phyloP scores from a whole-genome alignment of 768 basidiomycete genomes.

The Lactarius deliciosus region DNA sequence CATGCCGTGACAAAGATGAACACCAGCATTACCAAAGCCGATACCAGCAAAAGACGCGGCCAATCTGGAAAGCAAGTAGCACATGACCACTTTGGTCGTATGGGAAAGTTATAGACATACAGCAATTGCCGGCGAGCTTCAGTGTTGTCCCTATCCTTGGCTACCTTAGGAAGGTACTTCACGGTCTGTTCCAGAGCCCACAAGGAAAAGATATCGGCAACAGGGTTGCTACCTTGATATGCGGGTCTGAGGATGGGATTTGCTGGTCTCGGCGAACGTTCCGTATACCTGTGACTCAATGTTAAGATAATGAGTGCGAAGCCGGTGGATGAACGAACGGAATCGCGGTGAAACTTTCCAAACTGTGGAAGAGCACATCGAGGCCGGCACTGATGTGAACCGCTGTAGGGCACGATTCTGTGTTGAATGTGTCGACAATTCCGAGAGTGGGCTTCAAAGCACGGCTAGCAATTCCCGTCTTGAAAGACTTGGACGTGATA shows the following conservation, averaged over 20 bases:
- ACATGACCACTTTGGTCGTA: background rate
- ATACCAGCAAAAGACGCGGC: constrained; percentile 95
- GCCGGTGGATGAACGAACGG: constrained; percentile 51
- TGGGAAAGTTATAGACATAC: constrained; percentile 42
- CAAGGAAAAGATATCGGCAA: constrained; percentile 92
- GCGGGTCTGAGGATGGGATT: constrained; percentile 92
- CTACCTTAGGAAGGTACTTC: constrained; percentile 83
- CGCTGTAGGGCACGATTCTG: constrained; percentile 85
- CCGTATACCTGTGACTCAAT: constrained; percentile 62
- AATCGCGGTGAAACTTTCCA: constrained; percentile 94
- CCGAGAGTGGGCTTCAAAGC: constrained; percentile 87
- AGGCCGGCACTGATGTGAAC: constrained; percentile 94
- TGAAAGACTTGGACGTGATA: constrained; percentile 89
- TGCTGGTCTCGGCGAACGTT: constrained; percentile 82
- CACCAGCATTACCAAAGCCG: constrained; percentile 92
- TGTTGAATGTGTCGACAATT: constrained; percentile 84
- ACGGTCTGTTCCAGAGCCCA: constrained; percentile 93
- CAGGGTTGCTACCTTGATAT: constrained; percentile 91
- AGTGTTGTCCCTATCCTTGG: constrained; percentile 70
- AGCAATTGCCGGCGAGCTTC: constrained; percentile 93
- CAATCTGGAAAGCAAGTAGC: constrained; percentile 47
- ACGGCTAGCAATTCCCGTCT: constrained; percentile 93
- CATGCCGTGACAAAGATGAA: constrained; percentile 88
- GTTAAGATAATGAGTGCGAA: constrained; percentile 15
- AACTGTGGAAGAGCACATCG: constrained; percentile 93